Evolutionary conservation across 2,329 filamentous ascomycete genomes (phyloP), one percentile per base, ranked within the genome.

Genomic region (Alternaria infectoria): DNA sequence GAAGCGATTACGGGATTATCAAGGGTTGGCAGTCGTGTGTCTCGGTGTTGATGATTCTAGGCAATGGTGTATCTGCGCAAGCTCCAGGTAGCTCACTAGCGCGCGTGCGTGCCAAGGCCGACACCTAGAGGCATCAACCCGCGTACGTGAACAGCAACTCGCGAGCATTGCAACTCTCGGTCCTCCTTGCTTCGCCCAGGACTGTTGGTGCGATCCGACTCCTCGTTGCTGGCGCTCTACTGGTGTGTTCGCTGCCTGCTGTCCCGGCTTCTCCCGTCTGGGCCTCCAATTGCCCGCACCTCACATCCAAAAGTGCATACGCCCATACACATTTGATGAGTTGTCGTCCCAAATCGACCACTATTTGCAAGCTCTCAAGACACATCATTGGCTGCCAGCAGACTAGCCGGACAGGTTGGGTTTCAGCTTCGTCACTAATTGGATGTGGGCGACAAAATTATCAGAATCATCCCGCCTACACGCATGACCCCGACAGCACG

Each of bases 251-350:
- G 28, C 13, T 40, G 49, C 19, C 66, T 40, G 44, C 49, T 60
- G 47, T 50, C 59, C 50, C 65, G 54, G 66, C 65, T 69, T 69
- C 47, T 56, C 61, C 61, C 60, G 67, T 63, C 66, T 55, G 57
- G 51, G 68, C 57, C 69, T 70, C 71, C 72, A 77, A 74, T 74
- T 64, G 73, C 69, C 65, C 61, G 61, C 59, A 54, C 61, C 61
- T 64, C 36, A 59, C 65, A 62, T 65, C 64, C 64, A 61, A 59
- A 54, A 62, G 62, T 70, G 70, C 69, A 68, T 72, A 69, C 67
- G 71, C 72, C 69, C 67, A 67, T 72, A 71, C 74, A 73, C 56
- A 63, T 61, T 71, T 78, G 77, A 78, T 79, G 77, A 77, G 76
- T 77, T 79, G 77, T 78, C 77, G 73, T 71, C 62, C 65, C 72